phyloP scores from a whole-genome alignment of 2,329 filamentous ascomycete genomes.

The Zasmidium cellare region DNA sequence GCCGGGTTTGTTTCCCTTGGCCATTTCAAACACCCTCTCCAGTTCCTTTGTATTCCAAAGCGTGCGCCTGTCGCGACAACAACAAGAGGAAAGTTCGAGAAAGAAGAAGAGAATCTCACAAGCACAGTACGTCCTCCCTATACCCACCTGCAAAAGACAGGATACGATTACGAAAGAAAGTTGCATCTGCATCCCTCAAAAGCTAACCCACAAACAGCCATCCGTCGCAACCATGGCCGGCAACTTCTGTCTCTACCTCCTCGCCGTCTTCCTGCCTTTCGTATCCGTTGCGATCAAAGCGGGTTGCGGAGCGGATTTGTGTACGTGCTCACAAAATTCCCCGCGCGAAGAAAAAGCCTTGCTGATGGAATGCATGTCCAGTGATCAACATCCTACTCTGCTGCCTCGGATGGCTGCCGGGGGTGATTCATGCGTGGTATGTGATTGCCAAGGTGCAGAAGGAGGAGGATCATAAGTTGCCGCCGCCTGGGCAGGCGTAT shows the following conservation, averaged over 20 bases:
- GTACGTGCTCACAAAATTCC: background rate
- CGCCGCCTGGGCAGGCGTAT: background rate
- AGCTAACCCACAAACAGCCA: background rate
- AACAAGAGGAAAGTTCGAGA: too few relatives aligned
- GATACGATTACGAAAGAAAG: too few relatives aligned
- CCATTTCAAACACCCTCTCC: too few relatives aligned
- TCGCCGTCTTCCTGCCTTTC: constrained; percentile 65
- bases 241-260: constrained; percentile 18
- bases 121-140: too few relatives aligned
- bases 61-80: too few relatives aligned
- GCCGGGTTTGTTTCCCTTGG: too few relatives aligned
- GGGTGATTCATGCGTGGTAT: constrained; percentile 81
- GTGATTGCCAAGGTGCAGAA: constrained; percentile 35
- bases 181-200: too few relatives aligned
- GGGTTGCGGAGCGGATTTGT: constrained; percentile 70
- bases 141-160: too few relatives aligned
- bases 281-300: constrained; percentile 87
- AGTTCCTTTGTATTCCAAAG: too few relatives aligned
- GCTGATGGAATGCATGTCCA: background rate
- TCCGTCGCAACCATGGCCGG: constrained; percentile 8
- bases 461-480: background rate
- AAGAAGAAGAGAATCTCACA: too few relatives aligned
- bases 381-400: constrained; percentile 73
- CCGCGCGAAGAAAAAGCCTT: too few relatives aligned
- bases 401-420: constrained; percentile 61